phyloP scores from a whole-genome alignment of 2,329 filamentous ascomycete genomes.

The Akanthomyces uredinophilus region DNA sequence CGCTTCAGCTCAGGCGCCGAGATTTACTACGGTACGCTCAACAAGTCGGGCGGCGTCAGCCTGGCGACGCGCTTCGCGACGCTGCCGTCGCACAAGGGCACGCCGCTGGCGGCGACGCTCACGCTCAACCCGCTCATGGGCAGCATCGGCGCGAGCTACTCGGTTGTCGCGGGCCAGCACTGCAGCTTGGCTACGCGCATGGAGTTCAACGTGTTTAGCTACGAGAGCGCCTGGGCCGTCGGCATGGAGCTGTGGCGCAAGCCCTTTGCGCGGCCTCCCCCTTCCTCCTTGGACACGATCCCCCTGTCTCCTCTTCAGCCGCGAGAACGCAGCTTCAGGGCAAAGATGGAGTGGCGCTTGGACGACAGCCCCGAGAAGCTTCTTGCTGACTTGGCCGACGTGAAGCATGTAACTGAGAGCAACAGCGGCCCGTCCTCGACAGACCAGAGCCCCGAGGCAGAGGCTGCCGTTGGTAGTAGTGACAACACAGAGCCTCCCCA shows the following conservation, averaged over 20 bases:
- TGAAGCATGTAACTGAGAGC: neutral
- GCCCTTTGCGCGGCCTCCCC: constrained; percentile 32
- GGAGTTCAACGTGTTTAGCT: constrained; percentile 97
- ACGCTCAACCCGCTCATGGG: constrained; percentile 94
- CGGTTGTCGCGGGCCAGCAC: constrained; percentile 77
- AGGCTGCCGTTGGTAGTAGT: constrained; percentile 18
- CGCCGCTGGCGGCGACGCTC: constrained; percentile 87
- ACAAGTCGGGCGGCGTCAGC: constrained; percentile 89
- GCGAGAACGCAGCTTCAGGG: constrained; percentile 43
- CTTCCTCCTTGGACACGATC: constrained; percentile 26
- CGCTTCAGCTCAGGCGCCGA: constrained; percentile 89
- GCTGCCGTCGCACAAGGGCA: constrained; percentile 71
- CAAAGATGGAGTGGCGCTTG: constrained; percentile 47
- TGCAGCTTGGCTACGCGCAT: constrained; percentile 85
- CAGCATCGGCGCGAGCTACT: constrained; percentile 85
- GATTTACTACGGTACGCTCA: constrained; percentile 90
- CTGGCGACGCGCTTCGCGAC: constrained; percentile 87
- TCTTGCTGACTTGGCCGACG: neutral
- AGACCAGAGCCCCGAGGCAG: neutral
- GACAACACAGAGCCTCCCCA: constrained; percentile 20
- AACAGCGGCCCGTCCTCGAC: no score
- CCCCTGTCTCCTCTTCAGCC: constrained; percentile 22
- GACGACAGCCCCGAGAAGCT: constrained; percentile 24
- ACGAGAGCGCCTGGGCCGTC: constrained; percentile 88
- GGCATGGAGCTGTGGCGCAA: constrained; percentile 91